Percentiles rank a stretch among this genome's conserved stretches.
Evolutionary conservation across 805 yeast genomes (phyloP).

Genomic region (Wickerhamiella cacticola): DNA sequence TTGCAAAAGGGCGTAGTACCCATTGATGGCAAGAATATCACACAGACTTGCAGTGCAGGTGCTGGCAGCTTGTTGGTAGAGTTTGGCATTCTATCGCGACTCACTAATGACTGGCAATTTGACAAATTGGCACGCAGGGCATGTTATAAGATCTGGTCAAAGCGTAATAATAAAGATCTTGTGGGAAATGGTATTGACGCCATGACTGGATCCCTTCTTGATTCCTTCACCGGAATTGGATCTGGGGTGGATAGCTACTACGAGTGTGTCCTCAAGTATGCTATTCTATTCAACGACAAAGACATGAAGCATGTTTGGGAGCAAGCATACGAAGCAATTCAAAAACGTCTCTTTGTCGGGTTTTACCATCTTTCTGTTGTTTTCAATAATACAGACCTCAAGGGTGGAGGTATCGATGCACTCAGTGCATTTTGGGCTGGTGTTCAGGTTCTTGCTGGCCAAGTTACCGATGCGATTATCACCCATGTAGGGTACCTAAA

Average conservation of each 20-base stretch:
- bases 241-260: constrained; percentile 87
- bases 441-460: constrained; percentile 65
- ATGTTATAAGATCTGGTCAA: constrained; percentile 58
- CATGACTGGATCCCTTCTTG: constrained; percentile 41
- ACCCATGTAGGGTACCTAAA: constrained; percentile 55
- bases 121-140: constrained; percentile 50
- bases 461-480: constrained; percentile 48
- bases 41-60: constrained; percentile 79
- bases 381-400: constrained; percentile 37
- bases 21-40: constrained; percentile 19
- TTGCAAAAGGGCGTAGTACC: constrained; percentile 39
- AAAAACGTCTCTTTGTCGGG: constrained; percentile 36
- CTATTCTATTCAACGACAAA: constrained; percentile 58
- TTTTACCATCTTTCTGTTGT: constrained; percentile 50
- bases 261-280: constrained; percentile 72
- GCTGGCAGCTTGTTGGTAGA: constrained; percentile 76
- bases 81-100: constrained; percentile 57
- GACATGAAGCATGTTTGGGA: constrained; percentile 45
- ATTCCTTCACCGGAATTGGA: constrained; percentile 64
- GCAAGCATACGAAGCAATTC: constrained; percentile 40
- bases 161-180: constrained; percentile 48
- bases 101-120: constrained; percentile 64
- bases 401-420: constrained; percentile 69
- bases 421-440: constrained; percentile 86
- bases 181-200: constrained; percentile 73